Evolutionary conservation across 208 protist genomes (phyloP).

Genomic region (Leishmania tropica): DNA sequence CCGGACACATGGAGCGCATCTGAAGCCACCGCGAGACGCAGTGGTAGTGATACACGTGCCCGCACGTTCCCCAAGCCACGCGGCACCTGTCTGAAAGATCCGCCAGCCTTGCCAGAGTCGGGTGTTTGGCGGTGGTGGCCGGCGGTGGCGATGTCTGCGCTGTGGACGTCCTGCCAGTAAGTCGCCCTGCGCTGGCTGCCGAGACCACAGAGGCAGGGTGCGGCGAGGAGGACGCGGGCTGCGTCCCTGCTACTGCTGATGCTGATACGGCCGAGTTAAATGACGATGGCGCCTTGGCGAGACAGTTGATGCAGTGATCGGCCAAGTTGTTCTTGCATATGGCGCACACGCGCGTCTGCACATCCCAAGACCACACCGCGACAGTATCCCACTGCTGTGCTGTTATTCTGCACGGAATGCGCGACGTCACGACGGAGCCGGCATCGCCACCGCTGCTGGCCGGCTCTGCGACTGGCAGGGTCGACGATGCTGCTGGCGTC

Average conservation of each 20-base stretch:
- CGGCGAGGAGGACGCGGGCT: not conserved
- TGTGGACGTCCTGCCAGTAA: not conserved
- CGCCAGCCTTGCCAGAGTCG: slow-evolving; percentile 9
- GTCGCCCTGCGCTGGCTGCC: not conserved
- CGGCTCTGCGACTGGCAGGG: not conserved
- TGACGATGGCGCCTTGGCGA: not conserved
- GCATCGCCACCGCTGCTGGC: not conserved
- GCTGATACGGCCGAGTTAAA: not conserved
- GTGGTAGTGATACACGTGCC: slow-evolving; percentile 78
- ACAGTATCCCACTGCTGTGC: slow-evolving; percentile 97
- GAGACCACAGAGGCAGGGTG: not conserved
- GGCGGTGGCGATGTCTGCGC: not conserved
- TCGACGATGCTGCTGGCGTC: not conserved
- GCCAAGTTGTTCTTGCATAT: slow-evolving; percentile 98
- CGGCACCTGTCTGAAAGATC: slow-evolving; percentile 31
- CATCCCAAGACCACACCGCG: slow-evolving; percentile 96
- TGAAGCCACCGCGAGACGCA: slow-evolving; percentile 64
- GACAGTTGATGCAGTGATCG: slow-evolving; percentile 97
- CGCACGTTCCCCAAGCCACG: slow-evolving; percentile 92
- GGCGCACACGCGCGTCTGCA: slow-evolving; percentile 95
- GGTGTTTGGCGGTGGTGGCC: not conserved
- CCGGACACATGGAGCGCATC: slow-evolving; percentile 56
- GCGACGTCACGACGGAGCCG: not conserved
- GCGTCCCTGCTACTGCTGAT: not conserved
- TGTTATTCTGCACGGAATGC: slow-evolving; percentile 33